Base-by-base conservation (phyloP, 331 rosid genomes). In the Telfairia occidentalis region DNA sequence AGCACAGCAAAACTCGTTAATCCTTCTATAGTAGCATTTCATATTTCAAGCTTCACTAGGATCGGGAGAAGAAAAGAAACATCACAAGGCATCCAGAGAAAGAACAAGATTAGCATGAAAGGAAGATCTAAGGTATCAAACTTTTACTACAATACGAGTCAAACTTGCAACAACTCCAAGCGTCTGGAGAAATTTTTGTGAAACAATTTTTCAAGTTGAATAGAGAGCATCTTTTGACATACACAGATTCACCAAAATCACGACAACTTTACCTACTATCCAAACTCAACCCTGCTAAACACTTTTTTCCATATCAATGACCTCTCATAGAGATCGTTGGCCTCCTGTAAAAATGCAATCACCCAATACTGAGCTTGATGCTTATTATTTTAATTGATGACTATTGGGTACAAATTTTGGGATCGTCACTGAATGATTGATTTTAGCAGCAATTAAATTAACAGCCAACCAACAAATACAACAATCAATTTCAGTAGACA, bases 391-490 rank as follows among this genome's bases (percentile, higher is more conserved):
- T 23, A 54, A 45, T 54, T 38, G 18, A 46, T 9, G 16, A 26
- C 15, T 37, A 38, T 5, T 67, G 75, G 42, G 42, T 43, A 46
- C 59, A 71, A 9, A 28, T 38, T 26, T 29, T 18, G 15, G 4
- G 9, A 52, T 73, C 7, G 77, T 32, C 16, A n/a, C 23, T 35
- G 65, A 37, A 53, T 50, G 12, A 19, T 19, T 23, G 21, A 10
- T 23, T 23, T 73, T 12, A 48, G 16, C 18, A 28, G 29, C 29
- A 48, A 28, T 29, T n/a, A 13, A 70, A 7, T 15, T 2, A 24
- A 45, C 19, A 66, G 73, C 75, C 23, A 72, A 32, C 76, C 63
- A 72, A 72, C 48, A 45, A 28, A n/a, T 45, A 50, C 52, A 50
- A 73, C 48, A 28, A 50, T 34, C 52, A 13, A 73, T 53, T 32